Base-by-base conservation (phyloP, 306 rosid genomes). In the Dryas octopetala region DNA sequence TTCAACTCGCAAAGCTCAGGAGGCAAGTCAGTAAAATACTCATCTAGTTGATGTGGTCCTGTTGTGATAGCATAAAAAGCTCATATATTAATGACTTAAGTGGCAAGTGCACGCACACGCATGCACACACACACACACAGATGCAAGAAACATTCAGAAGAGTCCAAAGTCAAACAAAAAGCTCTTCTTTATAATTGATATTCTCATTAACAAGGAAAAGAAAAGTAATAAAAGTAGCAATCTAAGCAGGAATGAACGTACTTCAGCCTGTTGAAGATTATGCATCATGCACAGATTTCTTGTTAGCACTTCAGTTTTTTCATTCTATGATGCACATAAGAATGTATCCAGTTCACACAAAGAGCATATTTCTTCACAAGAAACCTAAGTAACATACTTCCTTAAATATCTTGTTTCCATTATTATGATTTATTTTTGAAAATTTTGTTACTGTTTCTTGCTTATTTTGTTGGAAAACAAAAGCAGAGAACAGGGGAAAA, bases 1-100 rank as follows among this genome's bases (percentile, higher is more conserved):
- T 95, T 95, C 83, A 95, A 81, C 51, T 95, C 88, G 78, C 96
- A 95, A 67, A 90, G 74, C 85, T 95, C 97, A 5, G 98, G 98
- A 67, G 97, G 97, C 75, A 95, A 82, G 80, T 74, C 51, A 60
- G 64, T 63, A 15, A 90, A 81, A 84, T 80, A 84, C 76, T 92
- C 99, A 80, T 86, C 86, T 78, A 89, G 82, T 68, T 82, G 81
- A 38, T 60, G 82, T 45, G 96, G 63, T 71, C 83, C 97, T 95
- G 92, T 78, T 70, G 75, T 65, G 6, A 13, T 57, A 74, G 44
- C 60, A 49, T 28, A 40, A 2, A 72, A 43, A 41, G 23, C 59
- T 72, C 44, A 38, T 45, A 60, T 53, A 75, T 26, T 64, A 32
- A 76, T 74, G 70, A 50, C 47, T 17, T 32, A 28, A 19, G 67